Conservation (phyloP, 495 filamentous ascomycete species). For the Clohesyomyces aquaticus region DNA sequence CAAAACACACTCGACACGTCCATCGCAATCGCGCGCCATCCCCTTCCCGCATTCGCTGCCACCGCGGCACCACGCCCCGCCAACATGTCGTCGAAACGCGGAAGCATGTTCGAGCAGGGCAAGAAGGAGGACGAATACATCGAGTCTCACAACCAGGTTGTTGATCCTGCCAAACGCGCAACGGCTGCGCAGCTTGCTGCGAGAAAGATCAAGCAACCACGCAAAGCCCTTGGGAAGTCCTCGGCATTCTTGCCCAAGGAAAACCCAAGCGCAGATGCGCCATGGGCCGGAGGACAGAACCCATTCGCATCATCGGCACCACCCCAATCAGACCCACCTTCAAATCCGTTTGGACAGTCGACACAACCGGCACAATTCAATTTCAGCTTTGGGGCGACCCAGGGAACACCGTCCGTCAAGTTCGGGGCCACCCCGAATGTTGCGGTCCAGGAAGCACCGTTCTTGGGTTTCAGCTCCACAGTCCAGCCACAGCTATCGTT, state of each 20-base stretch:
- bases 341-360: no score
- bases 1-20: not conserved
- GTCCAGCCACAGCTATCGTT: not conserved
- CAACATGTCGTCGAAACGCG: constrained; percentile 28
- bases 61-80: not conserved
- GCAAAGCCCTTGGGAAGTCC: constrained; percentile 2
- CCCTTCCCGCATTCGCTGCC: constrained; percentile 5
- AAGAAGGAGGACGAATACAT: constrained; percentile 1
- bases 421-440: no score
- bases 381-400: not conserved
- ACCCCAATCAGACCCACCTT: no score
- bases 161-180: constrained; percentile 17
- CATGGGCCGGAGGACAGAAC: not conserved
- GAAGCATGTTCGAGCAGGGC: constrained; percentile 21
- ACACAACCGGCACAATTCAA: no score
- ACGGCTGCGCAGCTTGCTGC: constrained; percentile 32
- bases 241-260: no score
- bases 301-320: no score
- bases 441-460: not conserved
- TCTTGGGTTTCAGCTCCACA: not conserved
- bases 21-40: not conserved
- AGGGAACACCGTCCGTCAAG: not conserved
- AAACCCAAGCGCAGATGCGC: not conserved
- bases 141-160: not conserved
- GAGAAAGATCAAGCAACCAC: constrained; percentile 21